Percentiles rank a stretch among this genome's conserved stretches.
phyloP scores from a whole-genome alignment of 2,329 filamentous ascomycete species.

The Biscogniauxia mediterranea region DNA sequence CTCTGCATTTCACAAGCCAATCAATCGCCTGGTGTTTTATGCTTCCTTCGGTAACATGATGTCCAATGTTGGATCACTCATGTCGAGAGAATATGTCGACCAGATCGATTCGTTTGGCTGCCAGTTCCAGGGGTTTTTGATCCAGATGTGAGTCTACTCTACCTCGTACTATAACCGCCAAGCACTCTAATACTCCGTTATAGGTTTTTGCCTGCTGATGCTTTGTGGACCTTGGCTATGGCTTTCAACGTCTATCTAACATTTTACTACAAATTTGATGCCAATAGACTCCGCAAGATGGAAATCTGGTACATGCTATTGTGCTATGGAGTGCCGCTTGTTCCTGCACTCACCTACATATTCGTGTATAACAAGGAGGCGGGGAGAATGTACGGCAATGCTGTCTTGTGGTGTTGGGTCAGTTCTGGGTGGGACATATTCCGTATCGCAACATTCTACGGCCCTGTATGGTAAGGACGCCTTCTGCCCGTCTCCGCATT shows the following conservation, averaged over 20 bases:
- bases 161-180: neutral
- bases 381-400: slow-evolving; percentile 69
- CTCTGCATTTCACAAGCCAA: slow-evolving; percentile 75
- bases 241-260: slow-evolving; percentile 80
- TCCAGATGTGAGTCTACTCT: slow-evolving; percentile 67
- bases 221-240: slow-evolving; percentile 78
- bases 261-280: slow-evolving; percentile 72
- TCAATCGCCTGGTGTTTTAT: slow-evolving; percentile 82
- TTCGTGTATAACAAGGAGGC: slow-evolving; percentile 55
- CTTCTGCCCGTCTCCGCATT: neutral
- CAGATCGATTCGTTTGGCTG: slow-evolving; percentile 52
- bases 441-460: slow-evolving; percentile 74
- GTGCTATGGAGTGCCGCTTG: slow-evolving; percentile 72
- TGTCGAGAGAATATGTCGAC: slow-evolving; percentile 60
- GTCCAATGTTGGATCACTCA: slow-evolving; percentile 73
- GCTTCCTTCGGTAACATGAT: slow-evolving; percentile 80
- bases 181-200: slow-evolving; percentile 7
- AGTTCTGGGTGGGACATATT: slow-evolving; percentile 64
- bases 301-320: slow-evolving; percentile 68
- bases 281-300: slow-evolving; percentile 59
- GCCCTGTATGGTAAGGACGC: slow-evolving; percentile 59
- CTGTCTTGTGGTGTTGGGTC: slow-evolving; percentile 82
- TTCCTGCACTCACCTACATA: slow-evolving; percentile 66
- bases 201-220: slow-evolving; percentile 77
- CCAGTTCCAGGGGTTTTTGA: slow-evolving; percentile 74